Evolutionary conservation across 345 rosid species (phyloP), one percentile per base, ranked within the genome.

Genomic region (Boechera divaricarpa): DNA sequence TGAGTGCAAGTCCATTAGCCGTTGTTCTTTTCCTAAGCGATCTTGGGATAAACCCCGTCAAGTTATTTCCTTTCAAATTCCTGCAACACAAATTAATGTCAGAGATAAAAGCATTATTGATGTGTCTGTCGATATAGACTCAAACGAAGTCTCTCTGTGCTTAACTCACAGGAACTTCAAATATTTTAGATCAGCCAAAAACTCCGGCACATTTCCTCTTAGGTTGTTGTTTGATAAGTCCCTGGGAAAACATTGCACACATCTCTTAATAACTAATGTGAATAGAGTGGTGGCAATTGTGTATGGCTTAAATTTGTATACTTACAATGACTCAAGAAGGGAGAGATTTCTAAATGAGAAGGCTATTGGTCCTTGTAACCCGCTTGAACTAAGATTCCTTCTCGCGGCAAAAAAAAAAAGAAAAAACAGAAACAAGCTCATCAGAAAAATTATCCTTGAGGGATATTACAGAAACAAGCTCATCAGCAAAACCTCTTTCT

Each of bases 171-270:
- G 73, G 63, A 45, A 62, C 52, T 57, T 86, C 74, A 88, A 74
- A 29, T 36, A 54, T 32, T 62, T 52, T 57, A 88, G 72, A 59
- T 81, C 75, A 28, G 82, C 66, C 26, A 88, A 64, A 79, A 86
- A 82, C 0, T 77, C 84, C 0, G 92, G 88, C 49, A 88, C 73
- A 10, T 53, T 28, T 77, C 88, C 92, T 10, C 41, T 82, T 7
- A 86, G 77, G 67, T 31, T 61, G 69, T 88, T 88, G 83, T 86
- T 79, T n/a, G 90, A 86, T 72, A 88, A 80, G 69, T 88, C 91
- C 84, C 91, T 44, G 8, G 42, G 45, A 41, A 10, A 64, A 58
- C 53, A 75, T 38, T 18, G 24, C 57, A 29, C 9, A 31, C 35
- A 10, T 47, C 52, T 42, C 48, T 66, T 64, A 12, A 32, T 31